Evolutionary conservation across 2,329 filamentous ascomycete species (phyloP).

Genomic region (Alternaria sp.): DNA sequence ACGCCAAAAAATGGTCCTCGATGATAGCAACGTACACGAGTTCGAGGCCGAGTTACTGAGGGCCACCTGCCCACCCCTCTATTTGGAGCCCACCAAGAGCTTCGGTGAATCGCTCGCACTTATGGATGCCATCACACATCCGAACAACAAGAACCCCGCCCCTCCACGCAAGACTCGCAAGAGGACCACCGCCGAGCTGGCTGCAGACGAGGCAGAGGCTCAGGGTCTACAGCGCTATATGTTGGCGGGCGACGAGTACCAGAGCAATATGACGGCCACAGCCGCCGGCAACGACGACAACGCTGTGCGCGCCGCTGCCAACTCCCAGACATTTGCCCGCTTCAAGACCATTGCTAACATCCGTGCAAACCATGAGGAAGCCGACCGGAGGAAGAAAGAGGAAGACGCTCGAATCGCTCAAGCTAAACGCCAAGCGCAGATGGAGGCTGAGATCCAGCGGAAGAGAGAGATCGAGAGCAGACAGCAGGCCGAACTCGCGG

Average conservation of each 20-base stretch:
- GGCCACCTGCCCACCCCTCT: slow-evolving; percentile 74
- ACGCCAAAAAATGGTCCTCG: slow-evolving; percentile 74
- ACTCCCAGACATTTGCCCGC: slow-evolving; percentile 86
- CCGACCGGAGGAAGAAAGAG: slow-evolving; percentile 59
- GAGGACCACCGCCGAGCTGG: slow-evolving; percentile 91
- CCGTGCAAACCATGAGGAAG: slow-evolving; percentile 76
- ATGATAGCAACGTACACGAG: slow-evolving; percentile 72
- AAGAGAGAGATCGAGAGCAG: slow-evolving; percentile 42
- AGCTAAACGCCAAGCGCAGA: slow-evolving; percentile 50
- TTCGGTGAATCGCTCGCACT: slow-evolving; percentile 73
- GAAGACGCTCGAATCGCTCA: slow-evolving; percentile 54
- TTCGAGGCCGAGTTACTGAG: slow-evolving; percentile 79
- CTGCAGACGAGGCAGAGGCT: slow-evolving; percentile 89
- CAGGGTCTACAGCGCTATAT: slow-evolving; percentile 91
- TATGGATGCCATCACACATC: slow-evolving; percentile 74
- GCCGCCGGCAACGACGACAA: slow-evolving; percentile 74
- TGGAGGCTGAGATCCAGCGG: slow-evolving; percentile 44
- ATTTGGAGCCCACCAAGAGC: slow-evolving; percentile 76
- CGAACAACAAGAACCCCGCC: slow-evolving; percentile 75
- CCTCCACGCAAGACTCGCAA: slow-evolving; percentile 90
- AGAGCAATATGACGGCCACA: slow-evolving; percentile 63
- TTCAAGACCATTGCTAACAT: slow-evolving; percentile 93
- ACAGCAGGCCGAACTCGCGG: slow-evolving; percentile 42
- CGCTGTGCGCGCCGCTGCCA: slow-evolving; percentile 64
- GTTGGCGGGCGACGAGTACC: slow-evolving; percentile 87